Base-by-base conservation (phyloP, 1,284 basidiomycete genomes). In the Tranzscheliella williamsii region DNA sequence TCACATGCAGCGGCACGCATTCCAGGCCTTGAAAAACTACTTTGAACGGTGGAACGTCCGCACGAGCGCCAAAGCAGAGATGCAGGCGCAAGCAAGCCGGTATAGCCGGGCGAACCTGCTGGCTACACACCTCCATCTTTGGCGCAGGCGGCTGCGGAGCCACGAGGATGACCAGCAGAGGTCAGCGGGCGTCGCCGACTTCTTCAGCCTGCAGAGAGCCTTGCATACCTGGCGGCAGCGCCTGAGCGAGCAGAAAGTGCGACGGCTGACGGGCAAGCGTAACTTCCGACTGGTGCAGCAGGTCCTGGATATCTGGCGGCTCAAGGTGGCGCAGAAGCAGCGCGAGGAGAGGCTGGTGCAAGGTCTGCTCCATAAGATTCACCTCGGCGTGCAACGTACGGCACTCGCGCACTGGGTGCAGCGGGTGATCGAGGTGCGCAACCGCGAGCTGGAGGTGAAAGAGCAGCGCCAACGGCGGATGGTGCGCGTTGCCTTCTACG, bases 361-460 rank as follows among this genome's bases (percentile, higher is more conserved):
- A 4, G 16, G 27, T 12, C 47, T 49, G 9, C 42, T 68, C 23
- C 16, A 9, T 11, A 9, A 18, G 18, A 18, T 18, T 9, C 11
- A 9, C 8, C 32, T 34, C 11, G 11, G 32, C 12, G 8, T 9
- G 18, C 9, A 29, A 29, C 9, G n/a, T 9, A n/a, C n/a, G 27
- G 9, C n/a, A 11, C n/a, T 29, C 11, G 27, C 29, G 5, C 45
- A 36, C 11, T 70, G 67, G 67, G 55, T 60, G 6, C 35, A 31
- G 5, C 39, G 29, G 5, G 62, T 62, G 23, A 66, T 70, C 42
- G 56, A 68, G 24, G 42, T 60, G 18, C 49, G 60, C 17, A 54
- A 35, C 24, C 27, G 47, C 3, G 47, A 56, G 36, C 41, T 70
- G 0, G 44, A 61, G 17, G 52, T 65, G 24, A 42, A 46, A 18